Evolutionary conservation across 1,284 basidiomycete species (phyloP).

Genomic region (Pisolithus thermaeus): DNA sequence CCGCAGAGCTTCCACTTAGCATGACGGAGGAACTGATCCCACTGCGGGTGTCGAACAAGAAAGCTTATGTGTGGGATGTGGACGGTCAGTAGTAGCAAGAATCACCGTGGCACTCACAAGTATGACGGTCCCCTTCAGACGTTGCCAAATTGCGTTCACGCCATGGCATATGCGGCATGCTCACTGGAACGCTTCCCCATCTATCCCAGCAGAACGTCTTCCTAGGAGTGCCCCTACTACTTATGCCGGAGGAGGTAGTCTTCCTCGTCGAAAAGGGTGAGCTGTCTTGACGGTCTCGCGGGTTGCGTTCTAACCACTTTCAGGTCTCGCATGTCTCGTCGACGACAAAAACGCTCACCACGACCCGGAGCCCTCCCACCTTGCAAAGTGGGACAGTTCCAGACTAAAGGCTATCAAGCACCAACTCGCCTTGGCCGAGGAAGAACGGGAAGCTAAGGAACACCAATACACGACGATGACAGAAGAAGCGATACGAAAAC

Average conservation of each 20-base stretch:
- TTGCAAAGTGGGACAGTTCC: constrained; percentile 52
- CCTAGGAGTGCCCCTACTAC: constrained; percentile 81
- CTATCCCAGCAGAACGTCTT: constrained; percentile 97
- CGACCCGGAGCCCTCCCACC: constrained; percentile 46
- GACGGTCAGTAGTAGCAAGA: constrained; percentile 45
- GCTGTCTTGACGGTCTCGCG: constrained; percentile 9
- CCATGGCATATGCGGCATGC: constrained; percentile 79
- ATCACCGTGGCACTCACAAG: background rate
- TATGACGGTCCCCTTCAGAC: constrained; percentile 44
- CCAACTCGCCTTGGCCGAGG: constrained; percentile 43
- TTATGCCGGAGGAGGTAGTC: constrained; percentile 91
- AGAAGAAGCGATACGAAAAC: constrained; percentile 61
- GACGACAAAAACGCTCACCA: constrained; percentile 65
- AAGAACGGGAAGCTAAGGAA: constrained; percentile 42
- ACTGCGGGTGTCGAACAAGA: constrained; percentile 63
- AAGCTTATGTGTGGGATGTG: constrained; percentile 74
- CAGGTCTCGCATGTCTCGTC: constrained; percentile 75
- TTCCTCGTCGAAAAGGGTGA: constrained; percentile 77
- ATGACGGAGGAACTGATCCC: constrained; percentile 22
- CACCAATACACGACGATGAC: constrained; percentile 46
- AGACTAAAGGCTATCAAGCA: constrained; percentile 39
- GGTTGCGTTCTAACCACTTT: constrained; percentile 3
- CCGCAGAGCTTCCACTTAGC: constrained; percentile 10
- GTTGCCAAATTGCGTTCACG: constrained; percentile 71
- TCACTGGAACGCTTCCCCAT: constrained; percentile 90